These are phyloP conservation scores for Bretschneidera sinensis DNA, from an alignment of 345 rosid species.

Conservation along the genomic window DNA sequence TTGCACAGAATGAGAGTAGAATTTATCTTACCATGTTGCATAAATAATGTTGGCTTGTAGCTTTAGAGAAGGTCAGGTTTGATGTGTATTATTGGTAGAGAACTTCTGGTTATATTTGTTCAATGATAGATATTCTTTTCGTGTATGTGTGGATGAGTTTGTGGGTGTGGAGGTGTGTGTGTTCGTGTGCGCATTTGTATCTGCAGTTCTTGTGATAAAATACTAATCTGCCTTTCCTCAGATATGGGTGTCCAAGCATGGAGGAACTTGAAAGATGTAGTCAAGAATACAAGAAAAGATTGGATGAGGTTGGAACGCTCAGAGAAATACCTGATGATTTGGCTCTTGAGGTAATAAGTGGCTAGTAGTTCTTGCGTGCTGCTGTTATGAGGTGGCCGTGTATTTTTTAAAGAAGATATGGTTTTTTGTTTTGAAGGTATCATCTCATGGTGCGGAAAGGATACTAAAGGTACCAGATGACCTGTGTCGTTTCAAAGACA, in stretches of 20 bases:
- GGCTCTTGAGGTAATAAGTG: conserved; percentile 67
- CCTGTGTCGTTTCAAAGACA: conserved; percentile 53
- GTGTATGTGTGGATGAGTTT: too few species aligned
- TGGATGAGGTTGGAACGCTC: conserved; percentile 73
- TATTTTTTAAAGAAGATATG: background rate
- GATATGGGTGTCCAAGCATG: conserved; percentile 86
- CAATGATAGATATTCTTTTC: background rate
- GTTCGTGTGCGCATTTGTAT: background rate
- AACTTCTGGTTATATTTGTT: background rate
- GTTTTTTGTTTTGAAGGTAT: conserved; percentile 49
- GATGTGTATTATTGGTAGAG: too few species aligned
- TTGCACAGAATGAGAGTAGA: too few species aligned
- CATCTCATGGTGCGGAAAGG: conserved; percentile 90
- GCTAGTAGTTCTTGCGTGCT: conserved; percentile 5
- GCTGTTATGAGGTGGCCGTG: background rate
- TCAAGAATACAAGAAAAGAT: conserved; percentile 60
- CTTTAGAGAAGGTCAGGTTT: too few species aligned
- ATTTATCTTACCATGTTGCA: too few species aligned
- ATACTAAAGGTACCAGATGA: conserved; percentile 73
- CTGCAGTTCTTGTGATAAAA: background rate
- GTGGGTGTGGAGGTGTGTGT: background rate
- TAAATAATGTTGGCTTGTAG: too few species aligned
- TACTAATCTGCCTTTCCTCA: conserved; percentile 17
- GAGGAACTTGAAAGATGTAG: conserved; percentile 73
- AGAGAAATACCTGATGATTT: conserved; percentile 67